Conservation (phyloP, 345 rosid species). For the Durio zibethinus region DNA sequence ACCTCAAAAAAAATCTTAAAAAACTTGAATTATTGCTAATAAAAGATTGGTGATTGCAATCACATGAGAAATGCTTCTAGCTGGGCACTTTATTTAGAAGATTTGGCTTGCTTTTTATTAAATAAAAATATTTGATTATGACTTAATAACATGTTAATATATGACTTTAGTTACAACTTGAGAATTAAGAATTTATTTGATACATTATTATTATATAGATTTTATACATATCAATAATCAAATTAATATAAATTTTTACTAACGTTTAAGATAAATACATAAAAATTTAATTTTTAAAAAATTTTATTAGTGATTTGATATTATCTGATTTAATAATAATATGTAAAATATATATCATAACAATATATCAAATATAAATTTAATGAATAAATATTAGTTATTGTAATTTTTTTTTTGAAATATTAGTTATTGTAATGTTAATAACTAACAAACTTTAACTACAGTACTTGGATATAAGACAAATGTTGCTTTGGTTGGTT, state of each 20-base stretch:
- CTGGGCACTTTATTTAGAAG: background rate
- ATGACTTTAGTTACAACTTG: background rate
- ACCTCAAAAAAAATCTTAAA: background rate
- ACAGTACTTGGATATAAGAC: background rate
- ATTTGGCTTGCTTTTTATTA: background rate
- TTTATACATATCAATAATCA: too few relatives aligned
- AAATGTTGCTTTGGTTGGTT: background rate
- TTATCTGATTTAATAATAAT: too few relatives aligned
- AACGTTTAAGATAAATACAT: too few relatives aligned
- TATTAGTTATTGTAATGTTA: background rate
- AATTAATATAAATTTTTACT: too few relatives aligned
- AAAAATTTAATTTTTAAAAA: too few relatives aligned
- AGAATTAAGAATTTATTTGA: too few relatives aligned
- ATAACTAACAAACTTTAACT: background rate
- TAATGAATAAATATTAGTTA: too few relatives aligned
- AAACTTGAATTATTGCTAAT: background rate
- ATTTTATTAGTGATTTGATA: too few relatives aligned
- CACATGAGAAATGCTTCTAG: background rate
- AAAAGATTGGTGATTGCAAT: background rate
- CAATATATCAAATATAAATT: too few relatives aligned
- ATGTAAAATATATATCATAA: too few relatives aligned
- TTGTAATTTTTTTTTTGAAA: too few relatives aligned
- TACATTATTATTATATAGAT: too few relatives aligned
- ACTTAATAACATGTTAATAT: background rate
- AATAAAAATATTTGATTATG: background rate